Evolutionary conservation across 1,139 yeast species (phyloP).

Genomic region (Petasospora rhodanensis): DNA sequence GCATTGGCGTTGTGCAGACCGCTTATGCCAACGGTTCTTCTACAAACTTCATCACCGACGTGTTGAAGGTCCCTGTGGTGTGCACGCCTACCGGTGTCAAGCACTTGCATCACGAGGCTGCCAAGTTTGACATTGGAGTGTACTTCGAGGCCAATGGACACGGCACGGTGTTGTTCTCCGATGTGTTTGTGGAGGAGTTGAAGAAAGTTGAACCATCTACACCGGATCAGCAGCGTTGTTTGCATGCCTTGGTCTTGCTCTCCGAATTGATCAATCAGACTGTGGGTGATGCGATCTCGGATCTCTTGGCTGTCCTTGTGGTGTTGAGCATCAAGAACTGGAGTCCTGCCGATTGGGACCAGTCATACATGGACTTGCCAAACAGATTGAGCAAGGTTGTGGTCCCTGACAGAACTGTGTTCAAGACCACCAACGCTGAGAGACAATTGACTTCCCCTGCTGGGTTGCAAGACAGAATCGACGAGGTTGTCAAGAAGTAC

Average conservation of each 20-base stretch:
- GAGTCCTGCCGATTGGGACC: constrained; percentile 71
- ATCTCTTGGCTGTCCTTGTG: constrained; percentile 70
- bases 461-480: constrained; percentile 74
- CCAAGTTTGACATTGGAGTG: constrained; percentile 83
- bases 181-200: constrained; percentile 43
- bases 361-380: constrained; percentile 78
- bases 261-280: constrained; percentile 84
- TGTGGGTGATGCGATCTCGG: constrained; percentile 96
- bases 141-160: constrained; percentile 99
- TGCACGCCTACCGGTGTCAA: constrained; percentile 97
- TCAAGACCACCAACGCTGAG: constrained; percentile 89
- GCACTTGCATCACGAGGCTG: constrained; percentile 86
- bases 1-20: constrained; percentile 88
- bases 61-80: constrained; percentile 69
- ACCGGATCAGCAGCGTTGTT: constrained; percentile 34
- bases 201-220: constrained; percentile 27
- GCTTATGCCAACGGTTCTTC: constrained; percentile 97
- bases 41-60: constrained; percentile 61
- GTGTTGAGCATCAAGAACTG: constrained; percentile 54
- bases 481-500: constrained; percentile 54
- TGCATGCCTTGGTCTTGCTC: constrained; percentile 50
- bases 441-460: constrained; percentile 70
- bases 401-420: constrained; percentile 75
- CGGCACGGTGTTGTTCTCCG: constrained; percentile 86
- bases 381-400: constrained; percentile 75